Conservation (phyloP, 768 basidiomycete genomes). For the Hortiboletus campestris region DNA sequence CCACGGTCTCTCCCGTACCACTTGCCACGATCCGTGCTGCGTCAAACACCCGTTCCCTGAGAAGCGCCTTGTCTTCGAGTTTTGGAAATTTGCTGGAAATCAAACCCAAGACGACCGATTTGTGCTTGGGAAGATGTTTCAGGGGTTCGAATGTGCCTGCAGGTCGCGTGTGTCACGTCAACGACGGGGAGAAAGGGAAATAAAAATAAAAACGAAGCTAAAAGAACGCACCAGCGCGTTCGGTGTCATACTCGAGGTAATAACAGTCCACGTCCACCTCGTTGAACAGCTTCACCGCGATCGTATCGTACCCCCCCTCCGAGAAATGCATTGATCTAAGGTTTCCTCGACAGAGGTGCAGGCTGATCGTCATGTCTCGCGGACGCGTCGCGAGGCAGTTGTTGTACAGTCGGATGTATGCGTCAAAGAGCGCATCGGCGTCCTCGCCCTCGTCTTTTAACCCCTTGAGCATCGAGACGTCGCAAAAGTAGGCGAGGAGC, state of each 20-base stretch:
- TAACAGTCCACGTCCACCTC: constrained; percentile 42
- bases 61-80: constrained; percentile 42
- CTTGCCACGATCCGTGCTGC: constrained; percentile 44
- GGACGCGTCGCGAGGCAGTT: constrained; percentile 37
- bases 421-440: constrained; percentile 61
- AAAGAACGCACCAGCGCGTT: constrained; percentile 39
- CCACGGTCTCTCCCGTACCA: constrained; percentile 36
- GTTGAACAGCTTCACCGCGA: constrained; percentile 46
- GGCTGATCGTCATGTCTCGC: constrained; percentile 38
- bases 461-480: constrained; percentile 50
- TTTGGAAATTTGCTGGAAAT: constrained; percentile 43
- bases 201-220: not conserved
- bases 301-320: constrained; percentile 45
- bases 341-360: constrained; percentile 46
- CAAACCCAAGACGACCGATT: constrained; percentile 42
- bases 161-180: not conserved
- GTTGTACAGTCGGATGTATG: constrained; percentile 46
- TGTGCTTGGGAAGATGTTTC: constrained; percentile 33
- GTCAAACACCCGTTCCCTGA: constrained; percentile 40
- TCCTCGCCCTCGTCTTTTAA: constrained; percentile 63
- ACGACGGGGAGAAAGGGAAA: not conserved
- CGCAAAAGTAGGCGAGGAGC: constrained; percentile 62
- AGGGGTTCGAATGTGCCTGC: constrained; percentile 34
- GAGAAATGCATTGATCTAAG: constrained; percentile 39
- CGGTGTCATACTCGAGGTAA: constrained; percentile 49